phyloP scores from a whole-genome alignment of 306 rosid genomes.

The Lathyrus tuberosus region DNA sequence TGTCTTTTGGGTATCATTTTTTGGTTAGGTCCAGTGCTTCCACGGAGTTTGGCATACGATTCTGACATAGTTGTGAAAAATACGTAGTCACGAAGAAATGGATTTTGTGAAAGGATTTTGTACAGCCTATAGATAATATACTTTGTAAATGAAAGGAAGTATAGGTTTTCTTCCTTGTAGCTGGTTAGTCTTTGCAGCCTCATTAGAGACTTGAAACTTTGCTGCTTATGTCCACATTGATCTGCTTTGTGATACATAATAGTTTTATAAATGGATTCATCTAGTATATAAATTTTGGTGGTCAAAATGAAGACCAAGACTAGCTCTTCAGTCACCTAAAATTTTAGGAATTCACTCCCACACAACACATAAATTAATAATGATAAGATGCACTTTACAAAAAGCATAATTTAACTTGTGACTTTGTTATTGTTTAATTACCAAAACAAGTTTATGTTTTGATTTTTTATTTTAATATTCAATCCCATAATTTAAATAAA shows the following conservation, averaged over 20 bases:
- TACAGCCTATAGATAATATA: slow-evolving; percentile 46
- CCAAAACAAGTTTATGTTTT: no score
- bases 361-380: not conserved
- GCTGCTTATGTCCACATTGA: slow-evolving; percentile 10
- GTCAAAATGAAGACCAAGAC: not conserved
- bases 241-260: not conserved
- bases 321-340: no score
- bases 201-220: slow-evolving; percentile 4
- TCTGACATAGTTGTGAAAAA: slow-evolving; percentile 40
- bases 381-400: no score
- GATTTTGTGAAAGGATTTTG: slow-evolving; percentile 39
- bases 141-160: slow-evolving; percentile 47
- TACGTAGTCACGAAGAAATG: slow-evolving; percentile 38
- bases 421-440: no score
- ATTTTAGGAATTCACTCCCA: not conserved
- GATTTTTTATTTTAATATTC: no score
- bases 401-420: no score
- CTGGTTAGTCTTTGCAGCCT: slow-evolving; percentile 29
- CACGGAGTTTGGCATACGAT: slow-evolving; percentile 36
- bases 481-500: no score
- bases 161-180: slow-evolving; percentile 40
- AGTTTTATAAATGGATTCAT: not conserved
- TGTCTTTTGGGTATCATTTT: slow-evolving; percentile 26
- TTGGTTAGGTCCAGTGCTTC: slow-evolving; percentile 8
- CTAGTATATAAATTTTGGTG: not conserved